phyloP scores from a whole-genome alignment of 768 basidiomycete species.

The Russula sp. region DNA sequence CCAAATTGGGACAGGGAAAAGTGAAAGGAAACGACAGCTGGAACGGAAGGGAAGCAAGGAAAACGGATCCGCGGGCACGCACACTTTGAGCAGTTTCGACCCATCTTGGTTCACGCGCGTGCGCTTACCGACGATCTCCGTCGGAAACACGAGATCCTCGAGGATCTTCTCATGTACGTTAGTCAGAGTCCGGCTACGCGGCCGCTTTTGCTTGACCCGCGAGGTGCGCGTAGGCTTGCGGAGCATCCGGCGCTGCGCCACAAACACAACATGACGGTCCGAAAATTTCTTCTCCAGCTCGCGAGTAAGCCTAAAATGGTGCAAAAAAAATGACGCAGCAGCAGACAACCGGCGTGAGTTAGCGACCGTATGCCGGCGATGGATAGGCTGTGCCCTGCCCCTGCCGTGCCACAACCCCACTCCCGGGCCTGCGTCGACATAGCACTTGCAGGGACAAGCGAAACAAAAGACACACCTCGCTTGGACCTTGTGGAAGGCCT shows the following conservation, averaged over 20 bases:
- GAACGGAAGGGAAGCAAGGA: not conserved
- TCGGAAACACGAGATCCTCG: conserved; percentile 98
- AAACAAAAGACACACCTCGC: conserved; percentile 55
- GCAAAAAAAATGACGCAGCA: not conserved
- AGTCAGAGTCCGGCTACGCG: conserved; percentile 94
- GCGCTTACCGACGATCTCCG: conserved; percentile 98
- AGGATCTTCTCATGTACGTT: conserved; percentile 97
- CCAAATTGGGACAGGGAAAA: conserved; percentile 8
- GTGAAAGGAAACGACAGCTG: conserved; percentile 5
- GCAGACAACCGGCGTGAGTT: not conserved
- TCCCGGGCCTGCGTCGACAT: too few species aligned
- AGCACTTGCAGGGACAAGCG: not conserved
- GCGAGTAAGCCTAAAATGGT: conserved; percentile 71
- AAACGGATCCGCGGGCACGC: conserved; percentile 36
- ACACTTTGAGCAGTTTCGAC: conserved; percentile 97
- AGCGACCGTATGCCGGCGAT: not conserved
- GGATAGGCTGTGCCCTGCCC: not conserved
- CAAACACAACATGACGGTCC: conserved; percentile 97
- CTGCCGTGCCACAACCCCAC: not conserved
- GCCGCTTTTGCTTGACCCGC: conserved; percentile 91
- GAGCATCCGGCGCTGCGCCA: conserved; percentile 97
- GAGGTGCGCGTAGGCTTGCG: conserved; percentile 94
- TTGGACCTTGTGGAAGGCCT: conserved; percentile 98
- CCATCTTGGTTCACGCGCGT: conserved; percentile 92
- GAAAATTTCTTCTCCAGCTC: conserved; percentile 99